Conservation (phyloP, 306 rosid species). For the barrel medic (Medicago truncatula) region MtrunA17r5.0-ANR NC_053042.1:10111501-10112000, state of each 20-base stretch:
- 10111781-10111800: not conserved
- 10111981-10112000: not conserved
- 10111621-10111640: not conserved
- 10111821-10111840: not conserved
- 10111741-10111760: not conserved
- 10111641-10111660: not conserved
- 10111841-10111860: not conserved
- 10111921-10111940: not conserved
- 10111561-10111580: constrained; percentile 19
- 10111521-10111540: not conserved
- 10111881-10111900: too few species aligned
- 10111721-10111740: constrained; percentile 4
- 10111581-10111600: not conserved
- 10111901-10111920: too few species aligned
- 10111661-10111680: not conserved
- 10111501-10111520: constrained; percentile 8
- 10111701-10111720: not conserved
- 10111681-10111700: not conserved
- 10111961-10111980: not conserved
- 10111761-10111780: not conserved
- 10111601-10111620: not conserved
- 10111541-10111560: constrained; percentile 3
- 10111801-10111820: constrained; percentile 1
- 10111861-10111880: too few species aligned
- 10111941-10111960: not conserved